These are phyloP conservation scores for Termitomyces sp. DNA, from an alignment of 768 basidiomycete genomes.

Conservation along the genomic window DNA sequence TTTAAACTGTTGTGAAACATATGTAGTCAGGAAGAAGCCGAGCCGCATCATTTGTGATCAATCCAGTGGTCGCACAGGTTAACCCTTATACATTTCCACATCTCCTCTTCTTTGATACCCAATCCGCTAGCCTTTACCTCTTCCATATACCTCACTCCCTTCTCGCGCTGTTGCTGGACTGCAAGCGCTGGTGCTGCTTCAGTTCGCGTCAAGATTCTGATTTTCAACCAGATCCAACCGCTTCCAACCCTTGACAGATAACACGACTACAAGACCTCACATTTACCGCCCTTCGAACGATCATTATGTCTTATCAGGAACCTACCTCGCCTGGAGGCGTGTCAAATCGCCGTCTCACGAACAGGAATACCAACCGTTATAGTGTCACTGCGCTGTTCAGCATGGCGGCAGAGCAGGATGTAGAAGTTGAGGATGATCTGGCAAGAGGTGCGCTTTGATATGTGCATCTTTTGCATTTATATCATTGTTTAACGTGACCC, in stretches of 20 bases:
- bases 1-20: neutral
- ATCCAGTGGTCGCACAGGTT: constrained; percentile 8
- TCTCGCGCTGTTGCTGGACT: constrained; percentile 24
- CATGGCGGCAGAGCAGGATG: constrained; percentile 98
- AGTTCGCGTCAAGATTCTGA: constrained; percentile 16
- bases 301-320: constrained; percentile 60
- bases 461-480: constrained; percentile 1
- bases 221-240: constrained; percentile 10
- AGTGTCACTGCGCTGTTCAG: constrained; percentile 94
- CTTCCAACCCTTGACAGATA: constrained; percentile 10
- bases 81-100: constrained; percentile 9
- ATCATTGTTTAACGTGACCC: constrained; percentile 4
- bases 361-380: constrained; percentile 94
- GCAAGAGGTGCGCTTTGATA: constrained; percentile 70
- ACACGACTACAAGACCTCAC: constrained; percentile 16
- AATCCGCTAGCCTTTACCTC: constrained; percentile 15
- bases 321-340: constrained; percentile 62
- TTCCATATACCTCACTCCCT: constrained; percentile 19
- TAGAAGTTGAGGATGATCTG: constrained; percentile 95
- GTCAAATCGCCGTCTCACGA: constrained; percentile 74
- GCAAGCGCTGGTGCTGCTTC: constrained; percentile 46
- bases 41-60: constrained; percentile 15
- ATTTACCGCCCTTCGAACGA: constrained; percentile 24
- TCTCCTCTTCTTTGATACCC: constrained; percentile 40
- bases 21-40: constrained; percentile 20